Base-by-base conservation (phyloP, 306 rosid species). In the Amphicarpaea edgeworthii region DNA sequence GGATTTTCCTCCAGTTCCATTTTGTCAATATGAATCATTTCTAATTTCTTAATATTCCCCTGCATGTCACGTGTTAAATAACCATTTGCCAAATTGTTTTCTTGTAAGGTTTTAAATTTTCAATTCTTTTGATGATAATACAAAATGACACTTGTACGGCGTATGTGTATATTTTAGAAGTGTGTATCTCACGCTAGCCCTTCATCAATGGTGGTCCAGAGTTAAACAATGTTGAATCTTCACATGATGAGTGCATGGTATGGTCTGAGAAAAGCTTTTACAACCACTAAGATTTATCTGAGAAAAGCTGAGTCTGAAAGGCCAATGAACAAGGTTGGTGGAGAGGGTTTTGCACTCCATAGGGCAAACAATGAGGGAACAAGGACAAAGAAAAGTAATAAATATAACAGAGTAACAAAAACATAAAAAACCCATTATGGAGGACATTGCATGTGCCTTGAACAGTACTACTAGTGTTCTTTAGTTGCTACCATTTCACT, bases 241-340 rank as follows among this genome's bases (percentile, higher is more conserved):
- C 26, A 74, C 80, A 74, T 80, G 80, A 67, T 80, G 72, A 74
- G 65, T 58, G 71, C 71, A 66, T 80, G 64, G 75, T 72, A 69
- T 72, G 60, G 75, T 73, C 60, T 68, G 23, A 69, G 67, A 81
- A 81, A 60, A 38, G 77, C 73, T 2, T 26, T 60, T 47, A 17
- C 77, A 68, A 46, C 28, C 30, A 51, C 50, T 40, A 5, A n/a
- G 51, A 34, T 46, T 62, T 19, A 70, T 58, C 63, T 38, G 57
- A 64, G 67, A 73, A 73, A 67, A 74, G 67, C 32, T 61, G 66
- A 62, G n/a, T 20, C 12, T 28, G 45, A 54, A 66, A 17, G 46
- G 34, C 75, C 74, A 78, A 74, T 75, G 40, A 47, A 47, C 67
- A 17, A 19, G 45, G 24, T 47, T 23, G 24, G 30, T 28, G 65